Conservation (phyloP, 495 filamentous ascomycete species). For the Tuber aestivum region DNA sequence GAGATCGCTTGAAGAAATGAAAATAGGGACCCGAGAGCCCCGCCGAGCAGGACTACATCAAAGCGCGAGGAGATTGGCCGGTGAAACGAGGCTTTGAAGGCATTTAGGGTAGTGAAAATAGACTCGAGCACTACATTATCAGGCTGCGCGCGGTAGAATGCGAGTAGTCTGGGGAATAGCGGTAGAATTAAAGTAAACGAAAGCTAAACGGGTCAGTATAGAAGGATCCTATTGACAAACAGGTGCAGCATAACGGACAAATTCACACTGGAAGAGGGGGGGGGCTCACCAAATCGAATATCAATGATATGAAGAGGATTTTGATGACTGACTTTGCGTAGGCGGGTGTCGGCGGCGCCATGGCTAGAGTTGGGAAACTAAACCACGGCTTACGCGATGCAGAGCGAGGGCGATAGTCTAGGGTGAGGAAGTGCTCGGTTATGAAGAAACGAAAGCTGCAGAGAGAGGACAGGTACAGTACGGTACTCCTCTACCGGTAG, state of each 20-base stretch:
- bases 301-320: slow-evolving; percentile 66
- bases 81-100: slow-evolving; percentile 91
- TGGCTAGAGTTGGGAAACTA: slow-evolving; percentile 12
- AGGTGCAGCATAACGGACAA: slow-evolving; percentile 1
- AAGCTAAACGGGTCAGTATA: slow-evolving; percentile 49
- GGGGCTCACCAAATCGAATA: slow-evolving; percentile 60
- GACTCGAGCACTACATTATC: slow-evolving; percentile 62
- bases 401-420: slow-evolving; percentile 9
- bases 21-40: slow-evolving; percentile 88
- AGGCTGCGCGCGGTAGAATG: slow-evolving; percentile 72
- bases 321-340: slow-evolving; percentile 67
- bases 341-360: slow-evolving; percentile 24
- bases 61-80: slow-evolving; percentile 92
- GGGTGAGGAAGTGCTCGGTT: slow-evolving; percentile 8
- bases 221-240: slow-evolving; percentile 15
- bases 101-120: slow-evolving; percentile 77
- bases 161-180: slow-evolving; percentile 85
- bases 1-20: slow-evolving; percentile 89
- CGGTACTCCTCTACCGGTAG: too few relatives aligned
- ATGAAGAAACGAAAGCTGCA: slow-evolving; percentile 18
- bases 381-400: slow-evolving; percentile 4
- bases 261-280: neutral
- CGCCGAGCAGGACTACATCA: slow-evolving; percentile 93
- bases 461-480: too few relatives aligned
- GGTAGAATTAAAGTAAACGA: slow-evolving; percentile 97